phyloP scores from a whole-genome alignment of 306 rosid genomes.

The Lotus japonicus region DNA sequence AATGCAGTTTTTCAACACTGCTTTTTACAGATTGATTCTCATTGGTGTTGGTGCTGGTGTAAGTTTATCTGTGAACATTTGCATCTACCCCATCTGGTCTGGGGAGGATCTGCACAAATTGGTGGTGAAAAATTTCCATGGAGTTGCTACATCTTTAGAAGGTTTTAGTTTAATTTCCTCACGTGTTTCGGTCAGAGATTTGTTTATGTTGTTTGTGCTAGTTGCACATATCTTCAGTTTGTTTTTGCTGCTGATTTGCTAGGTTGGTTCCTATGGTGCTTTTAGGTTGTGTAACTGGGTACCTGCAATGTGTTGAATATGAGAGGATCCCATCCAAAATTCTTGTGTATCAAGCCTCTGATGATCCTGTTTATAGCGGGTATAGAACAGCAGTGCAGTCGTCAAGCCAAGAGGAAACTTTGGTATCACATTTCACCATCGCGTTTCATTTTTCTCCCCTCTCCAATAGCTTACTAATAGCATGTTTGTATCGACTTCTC shows the following conservation, averaged over 20 bases:
- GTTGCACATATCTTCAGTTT: background rate
- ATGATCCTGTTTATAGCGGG: constrained; percentile 64
- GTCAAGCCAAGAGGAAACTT: constrained; percentile 60
- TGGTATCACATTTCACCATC: constrained; percentile 37
- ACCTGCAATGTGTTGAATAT: constrained; percentile 62
- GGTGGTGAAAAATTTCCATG: constrained; percentile 64
- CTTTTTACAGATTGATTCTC: constrained; percentile 51
- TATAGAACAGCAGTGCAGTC: constrained; percentile 74
- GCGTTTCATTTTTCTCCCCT: background rate
- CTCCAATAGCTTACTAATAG: background rate
- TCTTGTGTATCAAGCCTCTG: constrained; percentile 68
- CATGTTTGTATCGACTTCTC: too few relatives aligned
- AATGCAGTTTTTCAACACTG: constrained; percentile 43
- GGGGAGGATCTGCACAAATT: constrained; percentile 82
- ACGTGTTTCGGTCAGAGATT: background rate
- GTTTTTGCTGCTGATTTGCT: background rate
- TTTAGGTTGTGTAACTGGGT: constrained; percentile 55
- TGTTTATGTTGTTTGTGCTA: background rate
- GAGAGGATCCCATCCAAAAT: constrained; percentile 69
- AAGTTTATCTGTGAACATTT: constrained; percentile 51
- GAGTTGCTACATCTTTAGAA: constrained; percentile 65
- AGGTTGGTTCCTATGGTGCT: constrained; percentile 1
- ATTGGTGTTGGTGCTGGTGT: constrained; percentile 67
- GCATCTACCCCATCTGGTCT: constrained; percentile 65
- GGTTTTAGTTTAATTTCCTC: constrained; percentile 18